These are phyloP conservation scores for Exophiala oligosperma DNA, from an alignment of 2,329 filamentous ascomycete genomes.

Conservation along the genomic window DNA sequence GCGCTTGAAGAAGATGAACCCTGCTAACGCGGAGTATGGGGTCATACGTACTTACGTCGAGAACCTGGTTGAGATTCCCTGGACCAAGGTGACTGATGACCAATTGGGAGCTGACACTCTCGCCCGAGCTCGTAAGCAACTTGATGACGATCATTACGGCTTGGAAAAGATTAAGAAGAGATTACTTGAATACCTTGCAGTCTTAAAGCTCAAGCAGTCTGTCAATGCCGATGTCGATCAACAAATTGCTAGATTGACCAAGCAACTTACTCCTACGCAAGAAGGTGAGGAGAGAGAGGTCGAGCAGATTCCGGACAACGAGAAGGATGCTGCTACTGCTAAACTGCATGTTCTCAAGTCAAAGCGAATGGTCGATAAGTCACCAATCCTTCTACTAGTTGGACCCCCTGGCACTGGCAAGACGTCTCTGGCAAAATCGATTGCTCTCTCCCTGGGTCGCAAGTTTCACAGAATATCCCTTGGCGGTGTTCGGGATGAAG, in stretches of 20 bases:
- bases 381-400: slow-evolving; percentile 88
- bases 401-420: slow-evolving; percentile 95
- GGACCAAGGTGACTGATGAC: slow-evolving; percentile 82
- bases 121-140: slow-evolving; percentile 76
- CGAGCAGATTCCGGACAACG: slow-evolving; percentile 53
- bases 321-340: slow-evolving; percentile 50
- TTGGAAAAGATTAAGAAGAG: slow-evolving; percentile 97
- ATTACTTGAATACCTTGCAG: slow-evolving; percentile 89
- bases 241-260: slow-evolving; percentile 63
- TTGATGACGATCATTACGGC: slow-evolving; percentile 95
- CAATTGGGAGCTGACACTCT: slow-evolving; percentile 80
- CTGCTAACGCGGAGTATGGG: slow-evolving; percentile 92
- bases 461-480: slow-evolving; percentile 98
- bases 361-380: slow-evolving; percentile 89
- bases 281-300: slow-evolving; percentile 35
- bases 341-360: slow-evolving; percentile 75
- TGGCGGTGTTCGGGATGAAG: slow-evolving; percentile 92
- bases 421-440: slow-evolving; percentile 89
- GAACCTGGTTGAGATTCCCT: slow-evolving; percentile 90
- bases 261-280: slow-evolving; percentile 40
- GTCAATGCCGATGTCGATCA: slow-evolving; percentile 80
- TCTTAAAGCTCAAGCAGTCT: slow-evolving; percentile 91
- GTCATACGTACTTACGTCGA: slow-evolving; percentile 93
- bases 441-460: slow-evolving; percentile 85
- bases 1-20: slow-evolving; percentile 90